A percentile compares a stretch with the other conserved stretches of the same genome.
These are phyloP conservation scores for Nematocida ironsii DNA, from an alignment of 371 early-diverging fungal genomes.

Conservation along the genomic window DNA sequence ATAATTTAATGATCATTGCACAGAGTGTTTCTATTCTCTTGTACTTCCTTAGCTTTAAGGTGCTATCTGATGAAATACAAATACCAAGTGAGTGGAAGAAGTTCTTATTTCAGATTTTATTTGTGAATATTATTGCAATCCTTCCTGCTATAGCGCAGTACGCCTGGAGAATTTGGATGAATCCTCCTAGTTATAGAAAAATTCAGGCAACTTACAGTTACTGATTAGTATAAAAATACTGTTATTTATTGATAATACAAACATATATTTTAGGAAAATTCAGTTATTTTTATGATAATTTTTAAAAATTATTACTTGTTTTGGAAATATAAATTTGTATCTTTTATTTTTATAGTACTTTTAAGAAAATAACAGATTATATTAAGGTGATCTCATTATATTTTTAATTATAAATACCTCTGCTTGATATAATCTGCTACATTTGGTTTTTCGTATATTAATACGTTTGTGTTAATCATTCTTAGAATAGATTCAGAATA, in stretches of 20 bases:
- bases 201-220: constrained; percentile 53
- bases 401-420: constrained; percentile 8
- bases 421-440: constrained; percentile 31
- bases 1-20: constrained; percentile 53
- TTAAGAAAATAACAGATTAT: too few relatives aligned
- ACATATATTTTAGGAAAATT: too few relatives aligned
- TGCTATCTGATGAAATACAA: constrained; percentile 58
- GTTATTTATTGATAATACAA: neutral
- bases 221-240: neutral
- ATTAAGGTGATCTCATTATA: neutral
- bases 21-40: constrained; percentile 59
- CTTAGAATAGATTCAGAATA: constrained; percentile 7
- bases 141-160: constrained; percentile 46
- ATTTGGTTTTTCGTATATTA: constrained; percentile 31
- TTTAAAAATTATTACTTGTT: too few relatives aligned
- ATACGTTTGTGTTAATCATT: neutral
- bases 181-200: constrained; percentile 57
- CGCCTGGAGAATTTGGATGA: constrained; percentile 53
- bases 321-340: too few relatives aligned
- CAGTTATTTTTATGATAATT: too few relatives aligned
- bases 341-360: too few relatives aligned
- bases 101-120: constrained; percentile 26
- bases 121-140: constrained; percentile 51
- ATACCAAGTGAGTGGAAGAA: constrained; percentile 30
- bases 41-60: constrained; percentile 60